Evolutionary conservation across 2,329 filamentous ascomycete genomes (phyloP).

Genomic region (Scedosporium minutisporum): DNA sequence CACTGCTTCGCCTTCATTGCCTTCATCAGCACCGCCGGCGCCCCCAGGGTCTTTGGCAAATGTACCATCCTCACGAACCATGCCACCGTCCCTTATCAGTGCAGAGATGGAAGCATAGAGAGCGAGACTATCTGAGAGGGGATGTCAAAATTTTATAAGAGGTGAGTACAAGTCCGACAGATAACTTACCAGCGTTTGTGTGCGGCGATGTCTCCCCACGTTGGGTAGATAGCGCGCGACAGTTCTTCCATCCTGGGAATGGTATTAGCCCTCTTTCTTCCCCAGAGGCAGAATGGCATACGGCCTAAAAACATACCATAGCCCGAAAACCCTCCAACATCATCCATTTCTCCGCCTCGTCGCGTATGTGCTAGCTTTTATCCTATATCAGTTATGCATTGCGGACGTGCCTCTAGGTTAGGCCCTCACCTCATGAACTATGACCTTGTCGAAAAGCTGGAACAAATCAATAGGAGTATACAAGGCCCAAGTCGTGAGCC

Average conservation of each 20-base stretch:
- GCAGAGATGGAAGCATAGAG: background rate
- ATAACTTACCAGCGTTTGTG: conserved; percentile 1
- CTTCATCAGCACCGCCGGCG: background rate
- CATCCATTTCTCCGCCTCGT: background rate
- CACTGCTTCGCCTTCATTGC: background rate
- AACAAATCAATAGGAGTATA: conserved; percentile 2
- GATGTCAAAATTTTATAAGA: background rate
- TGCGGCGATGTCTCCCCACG: background rate
- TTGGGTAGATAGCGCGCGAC: background rate
- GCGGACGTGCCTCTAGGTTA: background rate
- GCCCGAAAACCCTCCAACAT: conserved; percentile 1
- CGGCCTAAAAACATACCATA: background rate
- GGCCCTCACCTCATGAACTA: background rate
- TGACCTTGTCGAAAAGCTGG: conserved; percentile 3
- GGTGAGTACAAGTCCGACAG: background rate
- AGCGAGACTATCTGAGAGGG: background rate
- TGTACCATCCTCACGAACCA: conserved; percentile 1
- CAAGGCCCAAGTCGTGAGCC: background rate
- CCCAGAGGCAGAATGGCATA: background rate
- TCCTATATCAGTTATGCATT: background rate
- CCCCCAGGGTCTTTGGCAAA: background rate
- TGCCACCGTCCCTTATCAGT: background rate
- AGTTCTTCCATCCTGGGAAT: conserved; percentile 4
- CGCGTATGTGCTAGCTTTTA: background rate
- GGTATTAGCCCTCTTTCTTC: background rate